A percentile compares a stretch with the other conserved stretches of the same genome.
These are phyloP conservation scores for Coleophoma cylindrospora DNA, from an alignment of 2,329 filamentous ascomycete species.

Conservation along the genomic window DNA sequence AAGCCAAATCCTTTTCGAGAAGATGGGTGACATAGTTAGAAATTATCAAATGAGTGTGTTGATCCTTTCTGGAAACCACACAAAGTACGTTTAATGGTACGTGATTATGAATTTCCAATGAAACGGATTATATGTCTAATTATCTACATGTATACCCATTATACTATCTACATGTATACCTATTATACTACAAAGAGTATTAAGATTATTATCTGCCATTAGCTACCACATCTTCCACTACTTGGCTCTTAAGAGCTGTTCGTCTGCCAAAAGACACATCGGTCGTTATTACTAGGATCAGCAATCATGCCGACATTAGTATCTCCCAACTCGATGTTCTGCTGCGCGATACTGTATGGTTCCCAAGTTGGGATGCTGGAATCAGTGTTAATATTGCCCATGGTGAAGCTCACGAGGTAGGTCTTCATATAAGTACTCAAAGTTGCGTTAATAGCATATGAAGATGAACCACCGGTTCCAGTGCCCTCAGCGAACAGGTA, in stretches of 20 bases:
- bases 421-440: conserved; percentile 1
- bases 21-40: too few relatives aligned
- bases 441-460: conserved; percentile 1
- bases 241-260: not conserved
- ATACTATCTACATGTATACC: too few relatives aligned
- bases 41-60: too few relatives aligned
- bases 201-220: too few relatives aligned
- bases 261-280: conserved; percentile 1
- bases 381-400: conserved; percentile 1
- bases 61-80: too few relatives aligned
- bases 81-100: too few relatives aligned
- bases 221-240: too few relatives aligned
- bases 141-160: too few relatives aligned
- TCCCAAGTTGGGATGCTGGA: not conserved
- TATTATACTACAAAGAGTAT: too few relatives aligned
- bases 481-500: conserved; percentile 2
- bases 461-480: not conserved
- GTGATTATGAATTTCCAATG: too few relatives aligned
- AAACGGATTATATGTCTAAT: too few relatives aligned
- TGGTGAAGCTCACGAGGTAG: not conserved
- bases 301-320: conserved; percentile 1
- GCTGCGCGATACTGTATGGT: not conserved
- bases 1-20: too few relatives aligned
- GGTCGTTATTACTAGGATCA: conserved; percentile 1
- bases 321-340: conserved; percentile 1